Evolutionary conservation across 257 asterid species (phyloP), one percentile per base, ranked within the genome.

Genomic region (Euphrasia confusa): DNA sequence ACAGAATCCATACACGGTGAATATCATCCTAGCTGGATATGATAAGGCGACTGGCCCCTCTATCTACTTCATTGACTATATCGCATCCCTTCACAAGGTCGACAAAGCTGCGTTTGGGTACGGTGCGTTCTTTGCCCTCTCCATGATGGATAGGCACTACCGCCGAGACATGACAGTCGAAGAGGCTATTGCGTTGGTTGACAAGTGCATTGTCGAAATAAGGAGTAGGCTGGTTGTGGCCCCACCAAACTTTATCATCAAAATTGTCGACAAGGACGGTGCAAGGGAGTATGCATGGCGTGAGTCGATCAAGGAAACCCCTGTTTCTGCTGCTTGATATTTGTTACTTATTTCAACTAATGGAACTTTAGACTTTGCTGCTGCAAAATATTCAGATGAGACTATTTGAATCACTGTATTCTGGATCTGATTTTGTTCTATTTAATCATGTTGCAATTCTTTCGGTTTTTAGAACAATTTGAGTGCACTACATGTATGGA

Each of bases 31-130:
- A 54, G 99, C 96, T 39, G 99, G 99, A 54, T 93, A 85, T 47
- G 99, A 93, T 72, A 83, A 89, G 80, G 96, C 84, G 66, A 72
- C 72, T 0, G 99, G 99, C 70, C 97, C 97, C 0, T 93, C 99
- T 7, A 77, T 93, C 39, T 92, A 81, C 84, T 81, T 62, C 77
- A 60, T 92, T 0, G 98, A 92, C 55, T 92, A 92, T 52, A 89
- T 92, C 35, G 95, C 97, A 28, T 78, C 93, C 57, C 83, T 84
- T 55, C 97, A 89, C 93, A 89, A 89, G 84, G 76, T 89, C 33
- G 97, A 93, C 49, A 87, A 80, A 75, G 90, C 94, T 3, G 98
- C 98, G 10, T 86, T 92, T 60, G 98, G 98, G 15, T 92, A 92
- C 18, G 97, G 98, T 1, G 74, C 98, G 61, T 92, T 89, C 72